These are phyloP conservation scores for Solidago caesia DNA, from an alignment of 129 eudicot species.

Conservation along the genomic window DNA sequence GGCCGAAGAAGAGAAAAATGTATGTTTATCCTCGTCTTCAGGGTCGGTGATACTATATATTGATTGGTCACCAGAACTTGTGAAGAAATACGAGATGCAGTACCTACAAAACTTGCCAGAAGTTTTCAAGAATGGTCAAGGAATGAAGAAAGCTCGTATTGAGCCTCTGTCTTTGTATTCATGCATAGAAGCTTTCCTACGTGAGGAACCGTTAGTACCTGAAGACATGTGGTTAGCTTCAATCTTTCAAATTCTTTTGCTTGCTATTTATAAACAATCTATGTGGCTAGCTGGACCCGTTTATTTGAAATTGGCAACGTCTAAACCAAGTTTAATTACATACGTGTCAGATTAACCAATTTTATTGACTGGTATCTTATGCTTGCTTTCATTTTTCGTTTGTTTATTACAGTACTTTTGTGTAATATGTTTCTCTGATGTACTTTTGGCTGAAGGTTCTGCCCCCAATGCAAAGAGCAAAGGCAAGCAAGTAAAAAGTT, in stretches of 20 bases:
- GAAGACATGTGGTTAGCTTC: conserved; percentile 95
- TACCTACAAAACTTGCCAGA: conserved; percentile 80
- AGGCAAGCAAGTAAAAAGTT: conserved; percentile 95
- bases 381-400: conserved; percentile 5
- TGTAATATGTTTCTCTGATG: background rate
- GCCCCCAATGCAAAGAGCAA: conserved; percentile 88
- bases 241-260: background rate
- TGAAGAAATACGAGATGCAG: conserved; percentile 56
- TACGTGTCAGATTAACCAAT: background rate
- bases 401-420: background rate
- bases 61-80: conserved; percentile 80
- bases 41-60: conserved; percentile 62
- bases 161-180: conserved; percentile 86
- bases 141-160: conserved; percentile 63
- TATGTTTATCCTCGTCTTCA: conserved; percentile 61
- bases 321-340: too few relatives aligned
- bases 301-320: background rate
- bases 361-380: background rate
- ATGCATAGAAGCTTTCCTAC: conserved; percentile 84
- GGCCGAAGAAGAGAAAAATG: conserved; percentile 65
- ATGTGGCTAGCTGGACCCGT: background rate
- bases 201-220: conserved; percentile 93
- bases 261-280: conserved; percentile 1
- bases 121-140: conserved; percentile 58
- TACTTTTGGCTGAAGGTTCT: conserved; percentile 45